Base-by-base conservation (phyloP, 768 basidiomycete genomes). In the Mycena albidolilacea region DNA sequence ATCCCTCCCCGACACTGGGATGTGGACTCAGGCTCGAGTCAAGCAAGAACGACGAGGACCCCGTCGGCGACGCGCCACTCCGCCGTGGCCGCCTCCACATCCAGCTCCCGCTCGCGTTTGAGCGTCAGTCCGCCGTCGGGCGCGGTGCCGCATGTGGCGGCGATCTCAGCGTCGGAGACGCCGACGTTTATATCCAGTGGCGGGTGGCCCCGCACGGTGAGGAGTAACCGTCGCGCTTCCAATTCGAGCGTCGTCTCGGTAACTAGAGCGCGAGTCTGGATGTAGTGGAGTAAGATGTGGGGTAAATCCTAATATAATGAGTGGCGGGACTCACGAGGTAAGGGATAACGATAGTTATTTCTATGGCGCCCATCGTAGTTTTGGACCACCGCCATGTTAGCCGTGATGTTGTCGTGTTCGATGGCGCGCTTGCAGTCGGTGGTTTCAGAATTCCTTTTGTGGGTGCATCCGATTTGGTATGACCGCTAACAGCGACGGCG, bases 21-120 rank as follows among this genome's bases (percentile, higher is more conserved):
- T 17, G 55, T 35, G 11, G 10, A 30, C 57, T 3, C 19, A 17
- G 4, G 2, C 17, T 10, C 15, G 10, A 48, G 17, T 81, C 74
- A 87, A 9, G 80, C 86, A 61, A 81, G 77, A 15, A 93, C 77
- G 6, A 90, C 79, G 63, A 95, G 78, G 57, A 81, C 72, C 9
- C 82, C 84, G 58, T 91, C 88, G 7, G 82, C 87, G 23, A 93
- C 85, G 43, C 83, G 85, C 93, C 94, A 95, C 79, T 93, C 90
- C 8, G 92, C 93, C 58, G 78, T 82, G 0, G 93, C 93, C 2
- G 77, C 79, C 30, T 93, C 91, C 0, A 93, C 88, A 69, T 92
- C 86, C 17, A 94, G 85, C 48, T 86, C 84, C 7, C 90, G 83
- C 76, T 88, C 85, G 54, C 89, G 86, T 76, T 93, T 93, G 46